Conservation (phyloP, 108 stramenopile species). For the Thalassiosira profunda region DNA sequence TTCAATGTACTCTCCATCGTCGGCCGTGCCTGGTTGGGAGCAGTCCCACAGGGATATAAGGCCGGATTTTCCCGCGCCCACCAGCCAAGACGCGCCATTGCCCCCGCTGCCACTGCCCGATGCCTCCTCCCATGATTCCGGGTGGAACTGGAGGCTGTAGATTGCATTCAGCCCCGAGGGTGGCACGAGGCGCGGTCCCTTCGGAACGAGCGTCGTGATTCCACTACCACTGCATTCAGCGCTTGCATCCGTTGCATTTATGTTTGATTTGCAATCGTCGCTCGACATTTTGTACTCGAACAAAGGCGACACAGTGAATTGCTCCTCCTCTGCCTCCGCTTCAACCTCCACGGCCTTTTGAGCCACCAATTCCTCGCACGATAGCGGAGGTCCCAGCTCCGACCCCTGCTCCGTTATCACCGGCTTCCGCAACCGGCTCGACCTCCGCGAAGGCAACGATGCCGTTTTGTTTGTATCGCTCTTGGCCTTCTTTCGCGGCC, state of each 20-base stretch:
- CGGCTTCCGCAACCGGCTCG: constrained; percentile 9
- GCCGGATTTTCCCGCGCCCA: constrained; percentile 80
- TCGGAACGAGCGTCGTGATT: constrained; percentile 27
- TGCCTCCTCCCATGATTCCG: too few species aligned
- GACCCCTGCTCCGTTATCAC: too few species aligned
- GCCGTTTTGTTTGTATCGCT: not conserved
- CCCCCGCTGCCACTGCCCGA: too few species aligned
- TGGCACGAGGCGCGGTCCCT: constrained; percentile 50
- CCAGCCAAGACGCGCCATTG: constrained; percentile 57
- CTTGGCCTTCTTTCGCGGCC: constrained; percentile 13
- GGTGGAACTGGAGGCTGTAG: constrained; percentile 59
- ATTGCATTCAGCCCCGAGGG: constrained; percentile 67
- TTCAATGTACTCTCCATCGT: constrained; percentile 35
- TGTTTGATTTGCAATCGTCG: not conserved
- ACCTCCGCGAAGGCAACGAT: constrained; percentile 16
- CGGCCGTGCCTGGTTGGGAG: not conserved
- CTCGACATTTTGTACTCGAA: constrained; percentile 43
- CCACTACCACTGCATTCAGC: too few species aligned
- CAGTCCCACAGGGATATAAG: constrained; percentile 71
- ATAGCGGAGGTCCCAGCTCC: too few species aligned
- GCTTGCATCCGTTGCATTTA: not conserved
- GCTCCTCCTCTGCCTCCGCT: constrained; percentile 11
- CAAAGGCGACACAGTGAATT: constrained; percentile 46
- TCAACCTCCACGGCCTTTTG: not conserved
- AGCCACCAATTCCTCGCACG: too few species aligned